Conservation (phyloP, 2,329 filamentous ascomycete genomes). For the Colletotrichum echinochloae region DNA sequence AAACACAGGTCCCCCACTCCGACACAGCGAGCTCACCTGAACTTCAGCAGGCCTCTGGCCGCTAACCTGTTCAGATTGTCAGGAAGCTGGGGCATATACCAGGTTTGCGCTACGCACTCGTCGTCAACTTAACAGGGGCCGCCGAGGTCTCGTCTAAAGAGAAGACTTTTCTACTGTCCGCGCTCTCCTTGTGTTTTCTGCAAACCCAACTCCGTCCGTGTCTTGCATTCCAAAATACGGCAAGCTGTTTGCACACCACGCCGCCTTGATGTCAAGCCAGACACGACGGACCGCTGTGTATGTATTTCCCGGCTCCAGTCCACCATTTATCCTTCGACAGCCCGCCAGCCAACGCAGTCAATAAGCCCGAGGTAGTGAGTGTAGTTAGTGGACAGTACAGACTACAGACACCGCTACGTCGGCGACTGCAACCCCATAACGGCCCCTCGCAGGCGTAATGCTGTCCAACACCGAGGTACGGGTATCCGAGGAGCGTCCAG, state of each 20-base stretch:
- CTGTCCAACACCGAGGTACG: constrained; percentile 3
- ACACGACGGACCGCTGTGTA: not conserved
- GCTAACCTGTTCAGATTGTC: not conserved
- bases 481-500: constrained; percentile 14
- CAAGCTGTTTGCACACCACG: not conserved
- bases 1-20: constrained; percentile 16
- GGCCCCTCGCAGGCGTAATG: constrained; percentile 12
- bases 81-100: not conserved
- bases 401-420: not conserved
- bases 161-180: not conserved
- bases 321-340: not conserved
- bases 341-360: not conserved
- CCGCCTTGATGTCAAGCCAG: not conserved
- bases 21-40: not conserved
- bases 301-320: not conserved
- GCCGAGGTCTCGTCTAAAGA: not conserved
- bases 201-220: not conserved
- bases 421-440: not conserved
- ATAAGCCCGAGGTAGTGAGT: constrained; percentile 1
- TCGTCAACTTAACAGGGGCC: not conserved
- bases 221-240: not conserved
- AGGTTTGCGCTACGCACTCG: not conserved
- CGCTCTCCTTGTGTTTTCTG: not conserved
- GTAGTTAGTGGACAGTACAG: not conserved
- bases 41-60: not conserved